Evolutionary conservation across 2,329 filamentous ascomycete genomes (phyloP), one percentile per base, ranked within the genome.

Genomic region (Fusarium sp.): DNA sequence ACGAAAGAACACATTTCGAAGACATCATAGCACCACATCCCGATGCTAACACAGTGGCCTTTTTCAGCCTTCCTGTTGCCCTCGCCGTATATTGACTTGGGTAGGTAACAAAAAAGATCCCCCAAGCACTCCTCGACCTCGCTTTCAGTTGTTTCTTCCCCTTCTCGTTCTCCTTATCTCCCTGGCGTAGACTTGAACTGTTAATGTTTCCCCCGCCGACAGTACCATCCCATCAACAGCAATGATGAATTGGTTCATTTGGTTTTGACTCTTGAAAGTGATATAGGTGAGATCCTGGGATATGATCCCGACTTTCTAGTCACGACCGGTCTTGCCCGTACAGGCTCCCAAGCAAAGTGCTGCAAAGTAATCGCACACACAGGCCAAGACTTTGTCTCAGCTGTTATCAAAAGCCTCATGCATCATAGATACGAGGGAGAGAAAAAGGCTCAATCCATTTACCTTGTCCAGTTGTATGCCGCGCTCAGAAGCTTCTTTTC

Each of bases 191-290:
- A 7, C 36, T 44, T 66, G 22, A 40, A 60, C 44, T 2, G 42
- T 67, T 27, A 72, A 40, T n/a, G 40, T 56, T 44, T 67, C 66
- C 17, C 64, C 71, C 6, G 66, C 62, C 7, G 49, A 10, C 1
- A 68, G 24, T 57, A 24, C 55, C 8, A 59, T 16, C 35, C 58
- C 67, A 62, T 68, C 6, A 1, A 49, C 29, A 42, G 31, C 22
- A 5, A 31, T 6, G 3, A 71, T 29, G 9, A 74, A 70, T 2
- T 24, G 2, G 29, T 62, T 24, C 14, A 70, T 36, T 9, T 42
- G 17, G 2, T 64, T 58, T 62, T 58, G 36, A 42, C 16, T 70
- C 17, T 12, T 12, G n/a, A 74, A 70, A 14, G 70, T 53, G 46
- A 68, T 2, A 31, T 33, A 68, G 3, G 58, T 66, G 14, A 42